Evolutionary conservation across 2,329 filamentous ascomycete species (phyloP), one percentile per base, ranked within the genome.

Genomic region (Coniochaeta sp.): DNA sequence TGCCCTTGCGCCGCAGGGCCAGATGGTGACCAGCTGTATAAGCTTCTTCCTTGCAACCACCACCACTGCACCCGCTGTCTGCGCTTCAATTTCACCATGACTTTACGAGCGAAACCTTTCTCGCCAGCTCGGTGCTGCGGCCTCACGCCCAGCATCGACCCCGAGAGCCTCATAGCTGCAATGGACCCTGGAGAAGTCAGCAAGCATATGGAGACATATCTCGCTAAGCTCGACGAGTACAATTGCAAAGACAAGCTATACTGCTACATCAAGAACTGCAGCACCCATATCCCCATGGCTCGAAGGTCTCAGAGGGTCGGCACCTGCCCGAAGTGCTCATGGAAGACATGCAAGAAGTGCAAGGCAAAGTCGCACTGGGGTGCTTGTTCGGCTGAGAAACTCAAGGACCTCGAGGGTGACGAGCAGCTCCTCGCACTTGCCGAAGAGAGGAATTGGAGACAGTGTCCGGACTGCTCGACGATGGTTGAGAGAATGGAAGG

Each of bases 271-370:
- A 24, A 24, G 17, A 36, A 31, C 31, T 38, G 54, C 33, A 34
- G 54, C 54, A 14, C 54, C 31, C 31, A 34, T 28, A 56, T 56
- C 6, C 54, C 54, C 54, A 24, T 19, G 54, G 7, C 4, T 11
- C n/a, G 31, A 6, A 31, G 54, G 17, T 56, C 54, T 12, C 17
- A 19, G 16, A 12, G 54, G 17, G 31, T 56, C n/a, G 54, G 31
- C 9, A 56, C 31, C 33, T 56, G 34, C 17, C 54, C 54, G 14
- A 38, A 24, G 3, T 59, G 58, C 31, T 12, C 11, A 14, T 40
- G 2, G n/a, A 54, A 19, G 58, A 59, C 43, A 3, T 58, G 57
- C 57, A 58, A 43, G 57, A 36, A 33, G 57, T 43, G 57, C 57
- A 50, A 47, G 24, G 28, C 43, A 7, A 28, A 26, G 17, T 34